Evolutionary conservation across 2,329 filamentous ascomycete species (phyloP), one percentile per base, ranked within the genome.

Genomic region (Hysterium pulicare): DNA sequence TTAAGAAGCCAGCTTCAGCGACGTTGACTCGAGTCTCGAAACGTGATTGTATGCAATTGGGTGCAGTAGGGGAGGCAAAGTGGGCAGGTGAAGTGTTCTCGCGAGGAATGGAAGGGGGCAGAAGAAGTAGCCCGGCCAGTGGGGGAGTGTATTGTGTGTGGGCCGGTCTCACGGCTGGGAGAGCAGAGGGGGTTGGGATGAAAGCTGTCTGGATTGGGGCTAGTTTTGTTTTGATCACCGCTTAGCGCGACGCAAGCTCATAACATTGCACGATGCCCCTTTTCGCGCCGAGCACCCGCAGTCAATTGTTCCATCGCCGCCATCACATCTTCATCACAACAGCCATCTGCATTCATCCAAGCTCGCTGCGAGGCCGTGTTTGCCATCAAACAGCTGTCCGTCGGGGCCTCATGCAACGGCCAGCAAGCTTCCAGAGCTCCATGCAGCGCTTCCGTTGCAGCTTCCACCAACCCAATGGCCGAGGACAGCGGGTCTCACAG

Each of bases 31-130:
- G 33, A 53, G n/a, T 42, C 52, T 57, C 49, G 52, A 51, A 50
- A 55, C 47, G 54, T 56, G 53, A 54, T 53, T 42, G 46, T 45
- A 51, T 60, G 58, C 61, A 63, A 65, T 64, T 66, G 62, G 64
- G 49, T 64, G 59, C 57, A 58, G 59, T 22, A 17, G 61, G 61
- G 58, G 51, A 58, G 48, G 54, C 53, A 17, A 47, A 51, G 56
- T 59, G 62, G 57, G 61, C 54, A 50, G 59, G 62, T 48, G 58
- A 54, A 56, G 54, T 54, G 58, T 47, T 42, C 32, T 45, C 40
- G 38, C 42, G 47, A 44, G 49, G 53, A 52, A 50, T 52, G 44
- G 53, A 57, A 45, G 57, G 56, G 55, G 54, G 57, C 53, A 55
- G 57, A 35, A 52, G 46, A 66, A 61, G 61, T 61, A 66, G 54